Evolutionary conservation across 148 eudicot genomes (phyloP).

Genomic region (Simmondsia chinensis): DNA sequence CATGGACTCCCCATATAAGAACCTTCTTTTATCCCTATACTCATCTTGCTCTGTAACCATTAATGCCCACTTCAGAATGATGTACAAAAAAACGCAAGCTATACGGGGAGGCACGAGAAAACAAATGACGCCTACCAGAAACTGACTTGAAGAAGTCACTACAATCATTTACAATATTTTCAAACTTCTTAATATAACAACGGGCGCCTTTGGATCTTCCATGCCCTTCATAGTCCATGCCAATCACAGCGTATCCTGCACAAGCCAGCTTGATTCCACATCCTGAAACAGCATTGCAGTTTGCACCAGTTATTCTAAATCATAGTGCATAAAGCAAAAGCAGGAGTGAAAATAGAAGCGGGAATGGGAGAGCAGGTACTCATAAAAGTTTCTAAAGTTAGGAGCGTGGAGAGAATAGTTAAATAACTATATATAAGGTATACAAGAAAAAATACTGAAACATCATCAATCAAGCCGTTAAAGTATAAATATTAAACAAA

Average conservation of each 20-base stretch:
- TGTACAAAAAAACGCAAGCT: not conserved
- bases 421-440: no score
- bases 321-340: no score
- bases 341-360: no score
- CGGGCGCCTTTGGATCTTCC: conserved; percentile 91
- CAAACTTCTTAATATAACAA: conserved; percentile 87
- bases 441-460: no score
- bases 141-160: conserved; percentile 66
- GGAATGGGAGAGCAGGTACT: no score
- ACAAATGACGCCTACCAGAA: conserved; percentile 50
- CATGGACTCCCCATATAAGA: conserved; percentile 96
- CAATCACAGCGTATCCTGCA: conserved; percentile 78
- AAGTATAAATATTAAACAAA: no score
- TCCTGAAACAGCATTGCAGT: no score
- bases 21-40: conserved; percentile 63
- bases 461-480: no score
- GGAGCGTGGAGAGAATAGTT: no score
- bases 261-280: conserved; percentile 76
- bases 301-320: no score
- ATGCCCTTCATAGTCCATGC: conserved; percentile 98
- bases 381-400: no score
- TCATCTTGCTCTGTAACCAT: conserved; percentile 53
- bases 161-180: conserved; percentile 77
- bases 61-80: conserved; percentile 6
- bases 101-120: not conserved